Percentiles rank a stretch among this genome's conserved stretches.
Evolutionary conservation across 768 basidiomycete species (phyloP).

Genomic region (Serendipita indica): DNA sequence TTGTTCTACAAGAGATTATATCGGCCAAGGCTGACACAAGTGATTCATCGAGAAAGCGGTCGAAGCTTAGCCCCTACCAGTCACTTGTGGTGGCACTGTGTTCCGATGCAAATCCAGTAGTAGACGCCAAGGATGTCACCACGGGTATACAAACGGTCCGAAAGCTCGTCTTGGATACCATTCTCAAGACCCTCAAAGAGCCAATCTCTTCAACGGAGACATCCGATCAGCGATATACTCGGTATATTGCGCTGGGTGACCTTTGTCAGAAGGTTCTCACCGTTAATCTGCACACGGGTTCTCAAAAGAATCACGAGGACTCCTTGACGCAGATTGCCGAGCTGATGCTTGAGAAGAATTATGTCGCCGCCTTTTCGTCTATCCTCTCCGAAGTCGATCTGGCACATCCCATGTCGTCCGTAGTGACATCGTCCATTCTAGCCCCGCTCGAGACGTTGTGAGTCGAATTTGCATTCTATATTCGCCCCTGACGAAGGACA

Average conservation of each 20-base stretch:
- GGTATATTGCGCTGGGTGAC: slow-evolving; percentile 73
- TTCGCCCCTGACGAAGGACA: slow-evolving; percentile 22
- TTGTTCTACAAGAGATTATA: slow-evolving; percentile 70
- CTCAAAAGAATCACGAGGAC: slow-evolving; percentile 46
- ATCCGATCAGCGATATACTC: slow-evolving; percentile 65
- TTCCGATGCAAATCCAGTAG: slow-evolving; percentile 54
- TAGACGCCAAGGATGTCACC: slow-evolving; percentile 62
- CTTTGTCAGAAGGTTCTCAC: slow-evolving; percentile 78
- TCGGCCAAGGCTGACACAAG: slow-evolving; percentile 21
- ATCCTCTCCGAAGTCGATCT: slow-evolving; percentile 87
- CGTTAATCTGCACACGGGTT: slow-evolving; percentile 45
- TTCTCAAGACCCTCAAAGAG: slow-evolving; percentile 80
- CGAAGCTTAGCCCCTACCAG: slow-evolving; percentile 16
- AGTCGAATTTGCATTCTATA: slow-evolving; percentile 21
- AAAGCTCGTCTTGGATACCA: slow-evolving; percentile 78
- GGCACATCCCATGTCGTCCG: slow-evolving; percentile 79
- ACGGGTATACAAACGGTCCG: slow-evolving; percentile 76
- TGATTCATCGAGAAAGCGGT: slow-evolving; percentile 21
- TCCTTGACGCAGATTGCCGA: slow-evolving; percentile 87
- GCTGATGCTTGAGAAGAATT: slow-evolving; percentile 97
- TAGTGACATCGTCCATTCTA: slow-evolving; percentile 70
- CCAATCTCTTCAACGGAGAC: slow-evolving; percentile 37
- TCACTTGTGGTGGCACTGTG: slow-evolving; percentile 88
- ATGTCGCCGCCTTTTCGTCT: slow-evolving; percentile 74
- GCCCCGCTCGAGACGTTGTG: slow-evolving; percentile 82